phyloP scores from a whole-genome alignment of 2,329 filamentous ascomycete species.

The Fusarium fujikuroi region DNA sequence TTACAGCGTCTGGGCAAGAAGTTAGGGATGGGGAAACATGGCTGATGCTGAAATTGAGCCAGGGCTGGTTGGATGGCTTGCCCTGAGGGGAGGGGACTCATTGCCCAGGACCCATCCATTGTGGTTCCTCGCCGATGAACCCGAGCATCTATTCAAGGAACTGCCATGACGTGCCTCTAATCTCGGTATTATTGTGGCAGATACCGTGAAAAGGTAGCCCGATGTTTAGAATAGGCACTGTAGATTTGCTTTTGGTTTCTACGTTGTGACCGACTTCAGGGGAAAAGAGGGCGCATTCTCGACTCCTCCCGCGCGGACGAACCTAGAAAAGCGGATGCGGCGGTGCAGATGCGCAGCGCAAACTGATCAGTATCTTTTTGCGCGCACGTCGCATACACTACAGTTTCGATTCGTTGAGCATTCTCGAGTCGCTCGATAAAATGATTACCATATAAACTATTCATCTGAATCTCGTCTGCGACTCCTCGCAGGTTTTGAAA shows the following conservation, averaged over 20 bases:
- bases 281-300: slow-evolving; percentile 34
- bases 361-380: slow-evolving; percentile 18
- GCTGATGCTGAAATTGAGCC: slow-evolving; percentile 29
- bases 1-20: slow-evolving; percentile 1
- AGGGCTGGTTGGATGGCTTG: slow-evolving; percentile 37
- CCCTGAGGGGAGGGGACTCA: slow-evolving; percentile 33
- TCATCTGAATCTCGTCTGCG: slow-evolving; percentile 5
- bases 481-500: slow-evolving; percentile 19
- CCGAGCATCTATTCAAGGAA: slow-evolving; percentile 27
- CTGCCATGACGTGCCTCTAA: slow-evolving; percentile 17
- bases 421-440: neutral
- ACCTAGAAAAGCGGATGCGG: slow-evolving; percentile 40
- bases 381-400: slow-evolving; percentile 18
- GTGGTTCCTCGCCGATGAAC: slow-evolving; percentile 26
- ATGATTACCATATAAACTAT: slow-evolving; percentile 2
- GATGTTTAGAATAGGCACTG: neutral
- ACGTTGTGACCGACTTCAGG: slow-evolving; percentile 21
- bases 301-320: slow-evolving; percentile 24
- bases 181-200: slow-evolving; percentile 11
- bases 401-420: neutral
- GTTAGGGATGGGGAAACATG: slow-evolving; percentile 15
- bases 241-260: neutral
- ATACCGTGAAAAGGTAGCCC: slow-evolving; percentile 3
- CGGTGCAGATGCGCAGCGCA: slow-evolving; percentile 29
- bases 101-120: slow-evolving; percentile 30